phyloP scores from a whole-genome alignment of 371 early-diverging fungal species.

The Dinochytrium kinnereticum region DNA sequence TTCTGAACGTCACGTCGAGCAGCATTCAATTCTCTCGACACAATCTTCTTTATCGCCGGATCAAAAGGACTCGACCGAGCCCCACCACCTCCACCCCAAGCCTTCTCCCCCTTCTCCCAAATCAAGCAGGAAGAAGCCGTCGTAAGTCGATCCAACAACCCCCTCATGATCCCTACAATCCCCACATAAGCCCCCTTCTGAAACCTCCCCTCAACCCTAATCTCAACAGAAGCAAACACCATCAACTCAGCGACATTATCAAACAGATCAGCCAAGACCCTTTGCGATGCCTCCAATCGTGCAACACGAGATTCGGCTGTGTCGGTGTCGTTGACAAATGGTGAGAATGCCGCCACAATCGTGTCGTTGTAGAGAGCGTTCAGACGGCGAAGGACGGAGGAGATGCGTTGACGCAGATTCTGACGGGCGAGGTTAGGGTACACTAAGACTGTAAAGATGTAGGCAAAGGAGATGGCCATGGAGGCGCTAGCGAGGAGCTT shows the following conservation, averaged over 20 bases:
- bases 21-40: neutral
- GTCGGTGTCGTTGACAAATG: neutral
- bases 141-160: conserved; percentile 6
- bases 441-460: conserved; percentile 31
- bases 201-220: conserved; percentile 3
- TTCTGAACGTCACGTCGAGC: conserved; percentile 18
- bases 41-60: neutral
- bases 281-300: neutral
- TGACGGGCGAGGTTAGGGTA: conserved; percentile 39
- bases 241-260: neutral
- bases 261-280: neutral
- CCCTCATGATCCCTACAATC: neutral
- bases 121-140: neutral
- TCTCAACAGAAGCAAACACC: neutral
- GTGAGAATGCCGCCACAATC: neutral
- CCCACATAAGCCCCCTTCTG: neutral
- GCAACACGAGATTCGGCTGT: neutral
- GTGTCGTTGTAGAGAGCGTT: conserved; percentile 17
- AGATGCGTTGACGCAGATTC: conserved; percentile 20
- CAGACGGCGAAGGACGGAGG: conserved; percentile 30
- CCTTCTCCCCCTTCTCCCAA: conserved; percentile 3
- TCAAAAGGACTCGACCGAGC: conserved; percentile 11
- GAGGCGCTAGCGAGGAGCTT: conserved; percentile 21
- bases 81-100: neutral
- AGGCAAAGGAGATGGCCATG: conserved; percentile 22